These are phyloP conservation scores for Lodderomyces elongisporus DNA, from an alignment of 1,139 yeast species.

Conservation along the genomic window DNA sequence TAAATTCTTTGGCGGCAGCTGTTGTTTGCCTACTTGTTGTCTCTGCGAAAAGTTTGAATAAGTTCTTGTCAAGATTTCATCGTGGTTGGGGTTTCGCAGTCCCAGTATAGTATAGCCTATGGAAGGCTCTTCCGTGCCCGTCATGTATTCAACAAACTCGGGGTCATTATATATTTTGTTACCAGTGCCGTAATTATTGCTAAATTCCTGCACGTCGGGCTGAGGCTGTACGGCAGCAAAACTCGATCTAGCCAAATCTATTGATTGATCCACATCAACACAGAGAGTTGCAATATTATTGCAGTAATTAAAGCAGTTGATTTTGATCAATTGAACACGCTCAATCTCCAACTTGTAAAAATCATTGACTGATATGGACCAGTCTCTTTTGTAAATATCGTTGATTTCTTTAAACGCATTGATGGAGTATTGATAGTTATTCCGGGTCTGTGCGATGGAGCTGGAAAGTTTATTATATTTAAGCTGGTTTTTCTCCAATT, in stretches of 20 bases:
- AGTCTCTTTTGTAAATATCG: conserved; percentile 71
- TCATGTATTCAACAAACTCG: conserved; percentile 35
- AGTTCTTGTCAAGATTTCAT: conserved; percentile 29
- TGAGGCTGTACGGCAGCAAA: conserved; percentile 67
- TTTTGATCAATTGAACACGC: conserved; percentile 68
- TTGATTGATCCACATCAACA: conserved; percentile 71
- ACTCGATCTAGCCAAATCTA: conserved; percentile 62
- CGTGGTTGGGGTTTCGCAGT: conserved; percentile 33
- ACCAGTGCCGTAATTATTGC: conserved; percentile 61
- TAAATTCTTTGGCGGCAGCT: too few species aligned
- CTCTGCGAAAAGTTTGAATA: conserved; percentile 20
- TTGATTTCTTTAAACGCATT: conserved; percentile 60
- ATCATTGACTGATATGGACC: conserved; percentile 66
- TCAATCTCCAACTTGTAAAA: conserved; percentile 76
- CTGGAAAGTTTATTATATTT: conserved; percentile 55
- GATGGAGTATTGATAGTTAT: conserved; percentile 57
- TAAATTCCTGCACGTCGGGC: conserved; percentile 55
- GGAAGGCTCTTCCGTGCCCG: conserved; percentile 26
- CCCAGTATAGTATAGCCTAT: conserved; percentile 24
- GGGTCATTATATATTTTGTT: conserved; percentile 56
- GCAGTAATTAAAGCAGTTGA: conserved; percentile 79
- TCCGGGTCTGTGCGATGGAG: conserved; percentile 43
- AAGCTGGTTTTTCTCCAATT: conserved; percentile 60
- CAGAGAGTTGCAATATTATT: conserved; percentile 73
- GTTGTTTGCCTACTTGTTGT: too few species aligned